phyloP scores from a whole-genome alignment of 1,139 yeast genomes.

The Spencermartinsiella ligniputridi region DNA sequence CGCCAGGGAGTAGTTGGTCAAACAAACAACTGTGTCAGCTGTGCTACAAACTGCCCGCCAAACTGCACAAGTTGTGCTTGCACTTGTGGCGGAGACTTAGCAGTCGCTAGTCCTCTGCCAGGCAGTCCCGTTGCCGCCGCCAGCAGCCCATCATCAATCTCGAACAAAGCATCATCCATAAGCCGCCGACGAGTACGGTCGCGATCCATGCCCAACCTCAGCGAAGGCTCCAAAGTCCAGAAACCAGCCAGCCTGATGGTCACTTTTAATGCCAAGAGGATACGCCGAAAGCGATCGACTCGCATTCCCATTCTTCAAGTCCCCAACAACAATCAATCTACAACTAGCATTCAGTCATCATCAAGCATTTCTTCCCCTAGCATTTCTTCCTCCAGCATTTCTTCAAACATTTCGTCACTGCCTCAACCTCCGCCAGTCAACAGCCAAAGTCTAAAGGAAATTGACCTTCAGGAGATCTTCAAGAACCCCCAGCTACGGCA shows the following conservation, averaged over 20 bases:
- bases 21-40: too few relatives aligned
- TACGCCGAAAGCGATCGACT: slow-evolving; percentile 1
- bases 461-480: slow-evolving; percentile 82
- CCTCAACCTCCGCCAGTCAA: slow-evolving; percentile 74
- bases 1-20: too few relatives aligned
- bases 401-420: not conserved
- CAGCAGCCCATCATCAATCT: too few relatives aligned
- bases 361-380: slow-evolving; percentile 9
- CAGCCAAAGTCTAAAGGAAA: slow-evolving; percentile 75
- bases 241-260: slow-evolving; percentile 9
- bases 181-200: slow-evolving; percentile 23
- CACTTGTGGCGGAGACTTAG: too few relatives aligned
- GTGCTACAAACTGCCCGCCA: too few relatives aligned
- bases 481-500: slow-evolving; percentile 91
- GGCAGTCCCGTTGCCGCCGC: too few relatives aligned
- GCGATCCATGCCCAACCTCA: slow-evolving; percentile 24
- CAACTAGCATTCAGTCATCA: slow-evolving; percentile 3
- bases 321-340: slow-evolving; percentile 7
- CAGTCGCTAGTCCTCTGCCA: too few relatives aligned
- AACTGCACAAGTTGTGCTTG: too few relatives aligned
- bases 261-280: not conserved
- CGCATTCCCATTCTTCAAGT: not conserved
- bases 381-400: slow-evolving; percentile 4
- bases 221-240: slow-evolving; percentile 18
- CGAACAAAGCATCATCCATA: too few relatives aligned